A percentile compares a stretch with the other conserved stretches of the same genome.
phyloP scores from a whole-genome alignment of 2,329 filamentous ascomycete genomes.

The Sporothrix variecibatus region DNA sequence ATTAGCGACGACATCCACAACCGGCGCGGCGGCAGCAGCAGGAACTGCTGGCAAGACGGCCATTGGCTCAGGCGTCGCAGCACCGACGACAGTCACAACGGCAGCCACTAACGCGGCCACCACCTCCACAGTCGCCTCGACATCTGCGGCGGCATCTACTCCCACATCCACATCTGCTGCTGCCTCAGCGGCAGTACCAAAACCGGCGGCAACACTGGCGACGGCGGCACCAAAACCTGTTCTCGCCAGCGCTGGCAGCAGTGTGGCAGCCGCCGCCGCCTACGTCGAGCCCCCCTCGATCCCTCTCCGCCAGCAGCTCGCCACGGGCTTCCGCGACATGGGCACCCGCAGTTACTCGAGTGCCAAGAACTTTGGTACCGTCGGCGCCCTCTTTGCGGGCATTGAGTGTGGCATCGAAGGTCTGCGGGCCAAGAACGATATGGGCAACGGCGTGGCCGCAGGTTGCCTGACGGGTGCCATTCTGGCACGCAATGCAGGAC shows the following conservation, averaged over 20 bases:
- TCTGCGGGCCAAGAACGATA: conserved; percentile 87
- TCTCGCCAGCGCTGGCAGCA: conserved; percentile 34
- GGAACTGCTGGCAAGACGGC: conserved; percentile 9
- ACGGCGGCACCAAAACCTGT: conserved; percentile 32
- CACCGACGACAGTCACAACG: conserved; percentile 19
- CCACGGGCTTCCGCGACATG: conserved; percentile 91
- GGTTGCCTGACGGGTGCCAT: conserved; percentile 92
- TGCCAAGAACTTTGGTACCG: conserved; percentile 92
- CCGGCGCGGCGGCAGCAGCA: conserved; percentile 6
- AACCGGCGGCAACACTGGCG: conserved; percentile 3
- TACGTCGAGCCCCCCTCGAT: conserved; percentile 56
- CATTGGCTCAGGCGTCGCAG: background rate
- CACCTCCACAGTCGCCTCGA: conserved; percentile 11
- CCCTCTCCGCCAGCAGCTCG: conserved; percentile 81
- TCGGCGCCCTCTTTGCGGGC: conserved; percentile 86
- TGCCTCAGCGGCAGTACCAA: background rate
- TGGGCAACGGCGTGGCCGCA: conserved; percentile 81
- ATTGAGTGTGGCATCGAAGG: conserved; percentile 97
- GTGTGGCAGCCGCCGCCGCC: conserved; percentile 31
- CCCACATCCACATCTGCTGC: background rate
- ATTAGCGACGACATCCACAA: conserved; percentile 10
- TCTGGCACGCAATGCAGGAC: conserved; percentile 81
- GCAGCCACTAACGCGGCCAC: background rate
- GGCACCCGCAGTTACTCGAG: conserved; percentile 77
- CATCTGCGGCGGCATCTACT: conserved; percentile 7